These are phyloP conservation scores for Westerdykella aurantiaca DNA, from an alignment of 2,329 filamentous ascomycete genomes.

Conservation along the genomic window DNA sequence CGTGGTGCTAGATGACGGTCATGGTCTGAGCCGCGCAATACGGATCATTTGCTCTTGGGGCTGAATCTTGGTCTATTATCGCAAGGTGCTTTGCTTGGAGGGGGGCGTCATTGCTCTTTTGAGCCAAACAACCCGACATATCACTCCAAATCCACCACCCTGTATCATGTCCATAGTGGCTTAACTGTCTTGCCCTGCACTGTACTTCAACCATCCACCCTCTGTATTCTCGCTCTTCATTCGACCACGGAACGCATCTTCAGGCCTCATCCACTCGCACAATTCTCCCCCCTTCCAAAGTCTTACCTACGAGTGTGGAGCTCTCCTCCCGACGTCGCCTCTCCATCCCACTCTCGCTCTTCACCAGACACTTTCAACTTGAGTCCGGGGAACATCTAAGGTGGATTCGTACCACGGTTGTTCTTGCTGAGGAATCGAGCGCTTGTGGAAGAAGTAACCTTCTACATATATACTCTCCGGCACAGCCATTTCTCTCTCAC, in stretches of 20 bases:
- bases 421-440: constrained; percentile 20
- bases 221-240: constrained; percentile 21
- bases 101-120: constrained; percentile 35
- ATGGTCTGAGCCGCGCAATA: constrained; percentile 43
- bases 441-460: constrained; percentile 19
- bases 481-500: background rate
- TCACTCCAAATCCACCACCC: constrained; percentile 27
- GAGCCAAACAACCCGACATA: constrained; percentile 36
- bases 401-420: constrained; percentile 23
- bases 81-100: constrained; percentile 22
- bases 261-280: constrained; percentile 15
- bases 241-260: constrained; percentile 12
- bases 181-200: constrained; percentile 18
- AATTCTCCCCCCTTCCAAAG: constrained; percentile 10
- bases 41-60: constrained; percentile 39
- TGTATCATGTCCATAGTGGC: constrained; percentile 31
- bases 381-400: background rate
- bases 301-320: background rate
- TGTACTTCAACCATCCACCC: constrained; percentile 30
- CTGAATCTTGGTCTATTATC: constrained; percentile 41
- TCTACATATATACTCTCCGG: constrained; percentile 32
- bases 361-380: constrained; percentile 9
- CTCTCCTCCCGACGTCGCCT: constrained; percentile 4
- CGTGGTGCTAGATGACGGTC: constrained; percentile 39
- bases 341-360: constrained; percentile 15